Evolutionary conservation across 345 rosid species (phyloP), one percentile per base, ranked within the genome.

Genomic region (Aquilaria malaccensis): DNA sequence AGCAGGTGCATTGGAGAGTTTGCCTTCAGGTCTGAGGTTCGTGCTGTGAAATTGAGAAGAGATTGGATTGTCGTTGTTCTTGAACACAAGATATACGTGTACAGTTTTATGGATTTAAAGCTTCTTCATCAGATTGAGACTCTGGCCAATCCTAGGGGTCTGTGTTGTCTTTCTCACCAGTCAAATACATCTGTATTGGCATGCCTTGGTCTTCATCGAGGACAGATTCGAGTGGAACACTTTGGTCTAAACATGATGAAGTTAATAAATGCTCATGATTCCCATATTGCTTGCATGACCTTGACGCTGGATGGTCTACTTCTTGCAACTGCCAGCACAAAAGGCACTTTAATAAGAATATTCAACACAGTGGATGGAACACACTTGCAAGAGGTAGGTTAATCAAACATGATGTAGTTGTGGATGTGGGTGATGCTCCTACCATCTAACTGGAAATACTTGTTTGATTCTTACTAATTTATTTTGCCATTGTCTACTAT

Each of bases 311-410:
- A 93, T 74, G 98, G 97, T 68, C 70, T 87, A 52, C 86, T 93
- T 61, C 96, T 93, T 37, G 97, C 97, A 13, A 93, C 96, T 68
- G 95, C 97, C 30, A 93, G 97, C 76, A 77, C 84, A 46, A 89
- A 74, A 75, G 98, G 97, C 58, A 93, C 97, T 41, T 78, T 93
- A 77, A 80, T 85, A 52, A 81, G 98, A 80, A 89, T 93, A 66
- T 93, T 85, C 77, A 93, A 89, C 76, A 89, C 97, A 9, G 72
- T 93, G 86, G 98, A 93, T 57, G 98, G 98, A 52, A 83, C 88
- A 71, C 83, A 72, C 63, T 72, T 85, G 65, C 97, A 87, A 79
- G 97, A 93, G 97, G 97, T 93, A 70, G 50, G 9, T 11, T 48
- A 29, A 33, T 31, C 55, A 14, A 33, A 50, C 54, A 45, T 67